Evolutionary conservation across 139 green algal genomes (phyloP).

Genomic region (Chlorella sp.): DNA sequence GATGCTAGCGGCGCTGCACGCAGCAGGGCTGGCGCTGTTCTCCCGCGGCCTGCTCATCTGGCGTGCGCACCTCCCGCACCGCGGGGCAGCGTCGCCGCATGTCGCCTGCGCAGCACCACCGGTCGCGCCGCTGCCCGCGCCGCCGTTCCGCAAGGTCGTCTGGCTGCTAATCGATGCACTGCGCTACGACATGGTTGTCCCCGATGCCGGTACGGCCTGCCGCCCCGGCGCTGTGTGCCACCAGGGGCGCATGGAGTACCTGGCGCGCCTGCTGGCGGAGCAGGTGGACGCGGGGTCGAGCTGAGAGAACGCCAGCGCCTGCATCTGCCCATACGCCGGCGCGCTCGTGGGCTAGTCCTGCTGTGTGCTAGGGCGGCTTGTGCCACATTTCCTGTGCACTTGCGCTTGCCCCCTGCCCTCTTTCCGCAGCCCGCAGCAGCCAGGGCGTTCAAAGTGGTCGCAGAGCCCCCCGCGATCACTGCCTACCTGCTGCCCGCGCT

Average conservation of each 20-base stretch:
- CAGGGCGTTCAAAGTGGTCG: slow-evolving; percentile 71
- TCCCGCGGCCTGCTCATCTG: slow-evolving; percentile 77
- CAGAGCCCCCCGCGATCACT: slow-evolving; percentile 92
- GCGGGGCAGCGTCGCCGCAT: background rate
- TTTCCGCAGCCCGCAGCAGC: background rate
- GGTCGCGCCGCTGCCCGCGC: background rate
- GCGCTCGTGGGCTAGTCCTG: background rate
- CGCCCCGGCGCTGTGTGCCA: slow-evolving; percentile 3
- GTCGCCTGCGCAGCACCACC: background rate
- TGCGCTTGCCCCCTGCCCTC: background rate
- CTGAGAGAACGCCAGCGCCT: too few species aligned
- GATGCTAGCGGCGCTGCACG: slow-evolving; percentile 8
- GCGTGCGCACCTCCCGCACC: slow-evolving; percentile 65
- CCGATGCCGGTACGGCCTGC: background rate
- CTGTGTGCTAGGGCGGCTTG: background rate
- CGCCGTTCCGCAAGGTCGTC: slow-evolving; percentile 49
- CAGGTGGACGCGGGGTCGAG: too few species aligned
- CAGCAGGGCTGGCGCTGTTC: slow-evolving; percentile 57
- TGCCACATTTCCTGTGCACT: background rate
- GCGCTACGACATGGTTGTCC: slow-evolving; percentile 43
- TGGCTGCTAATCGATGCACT: slow-evolving; percentile 80
- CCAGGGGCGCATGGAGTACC: slow-evolving; percentile 39
- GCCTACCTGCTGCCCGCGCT: slow-evolving; percentile 86
- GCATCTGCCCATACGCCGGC: too few species aligned
- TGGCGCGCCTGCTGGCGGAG: slow-evolving; percentile 7